phyloP scores from a whole-genome alignment of 352 stramenopile species.

The Phytophthora macrochlamydospora region DNA sequence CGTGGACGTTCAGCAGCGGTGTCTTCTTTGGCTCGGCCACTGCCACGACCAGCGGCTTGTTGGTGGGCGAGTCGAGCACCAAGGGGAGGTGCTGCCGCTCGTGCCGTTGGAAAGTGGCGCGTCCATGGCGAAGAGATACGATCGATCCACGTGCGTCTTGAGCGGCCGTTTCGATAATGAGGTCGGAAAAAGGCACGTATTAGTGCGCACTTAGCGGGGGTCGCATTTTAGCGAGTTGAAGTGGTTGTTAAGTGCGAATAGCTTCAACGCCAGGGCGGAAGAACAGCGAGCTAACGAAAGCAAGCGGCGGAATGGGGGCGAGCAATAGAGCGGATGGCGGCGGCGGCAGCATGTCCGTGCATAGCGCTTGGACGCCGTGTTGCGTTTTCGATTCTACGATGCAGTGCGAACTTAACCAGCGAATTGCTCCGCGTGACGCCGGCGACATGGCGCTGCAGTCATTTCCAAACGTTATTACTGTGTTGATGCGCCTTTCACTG shows the following conservation, averaged over 20 bases:
- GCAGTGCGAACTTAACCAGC: background rate
- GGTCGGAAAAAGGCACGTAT: background rate
- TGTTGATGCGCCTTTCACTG: background rate
- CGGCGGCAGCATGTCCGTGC: background rate
- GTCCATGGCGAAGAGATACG: slow-evolving; percentile 14
- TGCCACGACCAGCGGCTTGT: background rate
- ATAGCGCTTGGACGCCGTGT: too few relatives aligned
- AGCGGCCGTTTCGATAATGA: slow-evolving; percentile 27
- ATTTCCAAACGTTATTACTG: background rate
- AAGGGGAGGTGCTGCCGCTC: slow-evolving; percentile 14
- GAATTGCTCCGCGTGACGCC: background rate
- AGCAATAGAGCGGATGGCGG: background rate
- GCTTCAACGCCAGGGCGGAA: background rate
- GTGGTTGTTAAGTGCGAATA: background rate
- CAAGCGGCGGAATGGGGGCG: background rate
- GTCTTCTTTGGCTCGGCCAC: slow-evolving; percentile 19
- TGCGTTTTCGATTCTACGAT: background rate
- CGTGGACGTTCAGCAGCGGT: slow-evolving; percentile 33
- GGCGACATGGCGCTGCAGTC: background rate
- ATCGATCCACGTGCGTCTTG: slow-evolving; percentile 11
- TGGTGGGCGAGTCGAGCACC: slow-evolving; percentile 3
- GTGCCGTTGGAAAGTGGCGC: slow-evolving; percentile 1
- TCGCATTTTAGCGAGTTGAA: background rate
- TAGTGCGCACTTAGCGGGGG: background rate
- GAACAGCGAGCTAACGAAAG: background rate